These are phyloP conservation scores for Blakeslea trispora DNA, from an alignment of 371 early-diverging fungal species.

Conservation along the genomic window DNA sequence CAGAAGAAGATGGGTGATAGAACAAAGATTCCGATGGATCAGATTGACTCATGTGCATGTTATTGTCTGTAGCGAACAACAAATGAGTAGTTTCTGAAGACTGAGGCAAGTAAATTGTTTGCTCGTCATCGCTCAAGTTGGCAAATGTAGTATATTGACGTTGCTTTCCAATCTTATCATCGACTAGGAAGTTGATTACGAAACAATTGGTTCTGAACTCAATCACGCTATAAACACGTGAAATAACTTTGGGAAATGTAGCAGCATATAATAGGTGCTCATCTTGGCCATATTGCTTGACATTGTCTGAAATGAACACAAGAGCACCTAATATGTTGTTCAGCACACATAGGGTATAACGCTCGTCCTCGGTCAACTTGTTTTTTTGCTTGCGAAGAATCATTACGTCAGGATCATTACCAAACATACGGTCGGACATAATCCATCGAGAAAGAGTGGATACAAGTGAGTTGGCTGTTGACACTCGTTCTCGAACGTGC, in stretches of 20 bases:
- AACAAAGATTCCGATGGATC: constrained; percentile 28
- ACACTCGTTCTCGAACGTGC: constrained; percentile 63
- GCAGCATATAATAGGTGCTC: constrained; percentile 46
- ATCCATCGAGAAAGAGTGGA: constrained; percentile 60
- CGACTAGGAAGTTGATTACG: constrained; percentile 36
- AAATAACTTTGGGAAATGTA: constrained; percentile 49
- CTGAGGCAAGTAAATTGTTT: constrained; percentile 41
- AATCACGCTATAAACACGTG: constrained; percentile 43
- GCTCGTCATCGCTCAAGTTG: constrained; percentile 49
- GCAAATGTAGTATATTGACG: constrained; percentile 44
- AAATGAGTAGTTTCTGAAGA: constrained; percentile 26
- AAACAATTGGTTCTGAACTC: constrained; percentile 49
- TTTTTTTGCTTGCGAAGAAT: constrained; percentile 56
- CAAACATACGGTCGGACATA: constrained; percentile 61
- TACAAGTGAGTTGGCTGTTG: constrained; percentile 57
- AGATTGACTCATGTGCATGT: constrained; percentile 38
- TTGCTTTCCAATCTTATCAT: constrained; percentile 12
- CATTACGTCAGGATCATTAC: constrained; percentile 66
- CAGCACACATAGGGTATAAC: constrained; percentile 54
- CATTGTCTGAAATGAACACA: constrained; percentile 59
- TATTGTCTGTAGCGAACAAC: constrained; percentile 39
- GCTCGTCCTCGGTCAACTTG: constrained; percentile 48
- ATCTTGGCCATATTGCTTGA: constrained; percentile 40
- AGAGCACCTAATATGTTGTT: constrained; percentile 63
- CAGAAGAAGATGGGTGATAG: constrained; percentile 43